A percentile compares a stretch with the other conserved stretches of the same genome.
These are phyloP conservation scores for Henckelia pumila DNA, from an alignment of 257 asterid species.

Conservation along the genomic window DNA sequence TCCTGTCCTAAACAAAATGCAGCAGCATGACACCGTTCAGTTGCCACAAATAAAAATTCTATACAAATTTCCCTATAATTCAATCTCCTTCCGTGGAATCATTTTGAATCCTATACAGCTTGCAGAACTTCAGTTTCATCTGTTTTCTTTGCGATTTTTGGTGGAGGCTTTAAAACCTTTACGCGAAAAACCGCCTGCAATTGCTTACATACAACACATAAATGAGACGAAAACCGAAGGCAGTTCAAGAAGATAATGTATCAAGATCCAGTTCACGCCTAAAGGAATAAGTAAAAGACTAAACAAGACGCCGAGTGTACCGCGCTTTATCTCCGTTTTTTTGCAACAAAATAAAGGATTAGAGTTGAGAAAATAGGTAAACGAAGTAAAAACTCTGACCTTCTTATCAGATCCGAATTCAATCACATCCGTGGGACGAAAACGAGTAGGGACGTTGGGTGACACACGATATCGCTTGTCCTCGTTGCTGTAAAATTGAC, in stretches of 20 bases:
- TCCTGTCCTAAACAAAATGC: conserved; percentile 35
- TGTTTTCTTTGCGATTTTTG: conserved; percentile 24
- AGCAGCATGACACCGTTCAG: conserved; percentile 31
- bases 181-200: conserved; percentile 68
- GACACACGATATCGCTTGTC: conserved; percentile 57
- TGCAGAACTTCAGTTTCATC: conserved; percentile 40
- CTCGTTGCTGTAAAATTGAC: conserved; percentile 52
- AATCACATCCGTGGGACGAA: conserved; percentile 70
- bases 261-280: neutral
- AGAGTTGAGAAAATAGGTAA: neutral
- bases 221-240: neutral
- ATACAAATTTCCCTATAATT: conserved; percentile 32
- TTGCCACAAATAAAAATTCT: conserved; percentile 35
- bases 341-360: neutral
- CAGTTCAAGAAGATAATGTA: neutral
- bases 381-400: conserved; percentile 24
- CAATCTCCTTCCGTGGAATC: too few relatives aligned
- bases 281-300: neutral
- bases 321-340: too few relatives aligned
- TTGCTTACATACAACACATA: neutral
- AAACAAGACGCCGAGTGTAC: neutral
- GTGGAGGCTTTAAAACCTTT: conserved; percentile 60
- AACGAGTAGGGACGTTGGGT: conserved; percentile 68
- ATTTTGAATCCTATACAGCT: conserved; percentile 33
- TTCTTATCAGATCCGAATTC: conserved; percentile 79